Evolutionary conservation across 371 early-diverging fungal species (phyloP).

Genomic region (Mucor circinelloides): DNA sequence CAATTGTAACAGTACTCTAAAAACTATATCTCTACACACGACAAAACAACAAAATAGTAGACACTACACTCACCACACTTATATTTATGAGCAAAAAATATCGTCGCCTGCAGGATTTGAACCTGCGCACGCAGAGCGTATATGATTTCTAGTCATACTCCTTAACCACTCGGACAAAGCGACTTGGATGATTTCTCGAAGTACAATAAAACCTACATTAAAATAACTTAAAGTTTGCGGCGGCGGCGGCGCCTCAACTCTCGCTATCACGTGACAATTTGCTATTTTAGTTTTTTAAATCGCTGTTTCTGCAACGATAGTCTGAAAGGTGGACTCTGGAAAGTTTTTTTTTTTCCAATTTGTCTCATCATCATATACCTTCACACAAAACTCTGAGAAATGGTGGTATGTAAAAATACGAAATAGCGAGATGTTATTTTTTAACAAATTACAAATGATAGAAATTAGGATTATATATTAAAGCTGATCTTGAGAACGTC

Average conservation of each 20-base stretch:
- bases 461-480: conserved; percentile 59
- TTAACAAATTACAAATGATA: not conserved
- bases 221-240: too few species aligned
- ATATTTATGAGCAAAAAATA: too few species aligned
- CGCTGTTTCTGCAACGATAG: too few species aligned
- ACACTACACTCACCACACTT: too few species aligned
- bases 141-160: conserved; percentile 16
- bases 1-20: too few species aligned
- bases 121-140: conserved; percentile 23
- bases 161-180: conserved; percentile 13
- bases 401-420: not conserved
- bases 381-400: not conserved
- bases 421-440: not conserved
- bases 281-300: too few species aligned
- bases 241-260: too few species aligned
- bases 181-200: not conserved
- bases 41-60: too few species aligned
- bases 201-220: too few species aligned
- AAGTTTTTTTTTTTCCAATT: not conserved
- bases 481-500: conserved; percentile 83
- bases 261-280: not conserved
- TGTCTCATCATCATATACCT: not conserved
- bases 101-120: conserved; percentile 24
- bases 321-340: not conserved
- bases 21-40: too few species aligned